Percentiles rank a stretch among this genome's conserved stretches.
These are phyloP conservation scores for Lentinula boryana DNA, from an alignment of 768 basidiomycete genomes.

Conservation along the genomic window DNA sequence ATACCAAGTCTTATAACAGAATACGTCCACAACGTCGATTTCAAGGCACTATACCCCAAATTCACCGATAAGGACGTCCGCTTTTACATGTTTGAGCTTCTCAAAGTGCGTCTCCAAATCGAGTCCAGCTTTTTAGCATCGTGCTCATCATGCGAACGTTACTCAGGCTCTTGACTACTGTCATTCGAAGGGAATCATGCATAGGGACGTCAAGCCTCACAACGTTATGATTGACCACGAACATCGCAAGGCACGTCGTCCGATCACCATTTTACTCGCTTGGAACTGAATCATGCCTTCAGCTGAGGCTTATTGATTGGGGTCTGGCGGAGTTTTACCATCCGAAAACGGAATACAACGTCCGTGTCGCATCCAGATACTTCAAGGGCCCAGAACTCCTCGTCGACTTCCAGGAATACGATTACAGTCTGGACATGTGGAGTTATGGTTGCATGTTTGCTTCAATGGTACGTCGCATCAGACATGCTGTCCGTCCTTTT, in stretches of 20 bases:
- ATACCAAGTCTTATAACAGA: slow-evolving; percentile 96
- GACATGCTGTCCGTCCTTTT: slow-evolving; percentile 7
- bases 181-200: slow-evolving; percentile 99
- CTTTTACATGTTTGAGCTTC: slow-evolving; percentile 93
- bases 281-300: slow-evolving; percentile 12
- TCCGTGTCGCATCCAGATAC: slow-evolving; percentile 94
- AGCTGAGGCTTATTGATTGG: slow-evolving; percentile 98
- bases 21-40: slow-evolving; percentile 97
- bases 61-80: slow-evolving; percentile 95
- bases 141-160: slow-evolving; percentile 13
- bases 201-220: slow-evolving; percentile 96
- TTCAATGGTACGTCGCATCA: slow-evolving; percentile 69
- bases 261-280: slow-evolving; percentile 2
- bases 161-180: slow-evolving; percentile 89
- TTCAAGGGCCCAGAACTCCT: slow-evolving; percentile 97
- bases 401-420: slow-evolving; percentile 98
- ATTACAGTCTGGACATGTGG: slow-evolving; percentile 99
- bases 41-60: slow-evolving; percentile 92
- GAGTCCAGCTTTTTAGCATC: neutral
- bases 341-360: slow-evolving; percentile 96
- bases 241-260: slow-evolving; percentile 69
- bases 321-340: slow-evolving; percentile 98
- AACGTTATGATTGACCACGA: slow-evolving; percentile 99
- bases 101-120: slow-evolving; percentile 56
- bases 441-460: slow-evolving; percentile 99